These are phyloP conservation scores for Arthrobotrys sphaeroides DNA, from an alignment of 2,329 filamentous ascomycete species.

Conservation along the genomic window DNA sequence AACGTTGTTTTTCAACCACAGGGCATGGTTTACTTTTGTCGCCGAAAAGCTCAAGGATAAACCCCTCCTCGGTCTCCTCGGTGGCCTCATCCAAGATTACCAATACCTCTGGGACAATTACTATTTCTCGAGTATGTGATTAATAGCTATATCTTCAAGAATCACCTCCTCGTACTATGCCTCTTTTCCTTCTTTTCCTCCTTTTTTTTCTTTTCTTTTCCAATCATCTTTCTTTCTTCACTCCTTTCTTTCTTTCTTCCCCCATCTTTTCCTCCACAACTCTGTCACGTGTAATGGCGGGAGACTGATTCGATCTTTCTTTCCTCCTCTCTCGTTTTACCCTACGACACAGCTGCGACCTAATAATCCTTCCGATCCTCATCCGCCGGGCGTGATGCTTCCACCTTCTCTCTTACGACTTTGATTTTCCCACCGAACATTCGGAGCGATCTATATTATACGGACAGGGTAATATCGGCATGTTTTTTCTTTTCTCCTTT, in stretches of 20 bases:
- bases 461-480: slow-evolving; percentile 5
- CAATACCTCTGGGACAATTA: slow-evolving; percentile 98
- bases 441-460: slow-evolving; percentile 21
- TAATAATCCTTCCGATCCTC: slow-evolving; percentile 28
- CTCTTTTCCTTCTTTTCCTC: not conserved
- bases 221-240: not conserved
- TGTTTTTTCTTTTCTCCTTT: not conserved
- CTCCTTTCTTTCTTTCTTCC: too few relatives aligned
- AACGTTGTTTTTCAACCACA: slow-evolving; percentile 57
- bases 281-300: slow-evolving; percentile 24
- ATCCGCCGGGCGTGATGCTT: slow-evolving; percentile 23
- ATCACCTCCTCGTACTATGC: not conserved
- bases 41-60: slow-evolving; percentile 75
- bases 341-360: slow-evolving; percentile 39
- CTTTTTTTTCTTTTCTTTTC: not conserved
- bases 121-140: slow-evolving; percentile 74
- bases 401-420: slow-evolving; percentile 11
- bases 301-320: slow-evolving; percentile 43
- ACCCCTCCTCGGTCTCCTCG: slow-evolving; percentile 80
- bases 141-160: slow-evolving; percentile 20
- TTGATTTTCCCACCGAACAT: not conserved
- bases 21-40: slow-evolving; percentile 72
- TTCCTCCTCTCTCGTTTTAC: not conserved
- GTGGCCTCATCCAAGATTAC: slow-evolving; percentile 91
- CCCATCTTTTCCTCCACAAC: not conserved